A percentile compares a stretch with the other conserved stretches of the same genome.
phyloP scores from a whole-genome alignment of 2,329 filamentous ascomycete genomes.

The Zymoseptoria pseudotritici region DNA sequence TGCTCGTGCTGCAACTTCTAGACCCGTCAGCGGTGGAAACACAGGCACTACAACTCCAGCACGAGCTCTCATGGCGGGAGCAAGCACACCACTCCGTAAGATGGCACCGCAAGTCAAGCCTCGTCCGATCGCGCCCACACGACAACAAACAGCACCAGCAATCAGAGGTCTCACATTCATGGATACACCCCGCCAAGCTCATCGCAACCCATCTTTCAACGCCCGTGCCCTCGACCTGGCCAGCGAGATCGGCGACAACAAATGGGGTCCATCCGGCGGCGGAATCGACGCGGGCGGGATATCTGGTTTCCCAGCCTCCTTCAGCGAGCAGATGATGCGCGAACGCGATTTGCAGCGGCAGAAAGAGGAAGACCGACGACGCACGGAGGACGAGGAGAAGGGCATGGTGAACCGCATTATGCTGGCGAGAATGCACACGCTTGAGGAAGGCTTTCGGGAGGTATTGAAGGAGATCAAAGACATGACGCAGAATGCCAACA shows the following conservation, averaged over 20 bases:
- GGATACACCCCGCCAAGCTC: conserved; percentile 20
- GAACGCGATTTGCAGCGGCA: conserved; percentile 46
- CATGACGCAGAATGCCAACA: conserved; percentile 18
- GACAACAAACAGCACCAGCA: conserved; percentile 23
- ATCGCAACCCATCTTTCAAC: conserved; percentile 57
- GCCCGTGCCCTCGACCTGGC: conserved; percentile 56
- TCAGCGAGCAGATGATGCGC: conserved; percentile 44
- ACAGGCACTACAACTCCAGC: conserved; percentile 26
- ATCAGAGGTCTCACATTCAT: conserved; percentile 19
- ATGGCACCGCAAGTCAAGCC: conserved; percentile 35
- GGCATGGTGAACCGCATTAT: conserved; percentile 73
- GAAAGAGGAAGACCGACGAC: conserved; percentile 31
- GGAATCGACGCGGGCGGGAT: conserved; percentile 35
- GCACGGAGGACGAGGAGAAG: conserved; percentile 48
- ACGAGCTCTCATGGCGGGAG: conserved; percentile 4
- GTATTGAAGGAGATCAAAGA: conserved; percentile 36
- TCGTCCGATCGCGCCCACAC: conserved; percentile 49
- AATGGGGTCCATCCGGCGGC: conserved; percentile 52
- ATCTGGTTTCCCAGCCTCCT: conserved; percentile 29
- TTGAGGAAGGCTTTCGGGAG: conserved; percentile 85
- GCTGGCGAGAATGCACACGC: conserved; percentile 81
- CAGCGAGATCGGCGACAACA: conserved; percentile 62
- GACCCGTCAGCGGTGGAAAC: conserved; percentile 26
- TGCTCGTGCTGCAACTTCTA: conserved; percentile 18
- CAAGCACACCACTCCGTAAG: conserved; percentile 8